Percentiles rank a stretch among this genome's conserved stretches.
phyloP scores from a whole-genome alignment of 2,329 filamentous ascomycete genomes.

The Diaporthe citriasiana region DNA sequence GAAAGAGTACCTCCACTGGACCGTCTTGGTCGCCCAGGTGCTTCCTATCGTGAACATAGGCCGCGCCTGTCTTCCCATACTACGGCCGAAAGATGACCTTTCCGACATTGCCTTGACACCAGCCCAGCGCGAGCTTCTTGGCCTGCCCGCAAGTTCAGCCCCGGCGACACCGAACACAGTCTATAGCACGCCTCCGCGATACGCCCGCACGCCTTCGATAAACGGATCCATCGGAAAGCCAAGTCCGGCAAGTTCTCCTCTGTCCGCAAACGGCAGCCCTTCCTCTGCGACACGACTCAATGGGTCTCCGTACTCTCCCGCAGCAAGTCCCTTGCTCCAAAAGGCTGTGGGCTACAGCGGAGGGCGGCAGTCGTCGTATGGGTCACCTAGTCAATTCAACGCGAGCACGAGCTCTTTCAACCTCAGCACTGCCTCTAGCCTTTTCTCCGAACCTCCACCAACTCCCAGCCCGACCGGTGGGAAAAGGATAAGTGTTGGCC shows the following conservation, averaged over 20 bases:
- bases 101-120: constrained; percentile 92
- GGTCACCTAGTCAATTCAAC: constrained; percentile 67
- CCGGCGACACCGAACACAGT: constrained; percentile 77
- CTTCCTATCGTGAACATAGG: constrained; percentile 79
- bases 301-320: constrained; percentile 62
- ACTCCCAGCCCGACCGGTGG: constrained; percentile 77
- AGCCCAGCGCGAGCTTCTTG: constrained; percentile 87
- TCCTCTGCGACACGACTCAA: constrained; percentile 49
- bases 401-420: constrained; percentile 61
- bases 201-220: constrained; percentile 80
- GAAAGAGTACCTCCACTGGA: constrained; percentile 58
- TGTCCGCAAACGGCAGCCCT: constrained; percentile 64
- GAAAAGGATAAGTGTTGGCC: constrained; percentile 79
- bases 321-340: constrained; percentile 72
- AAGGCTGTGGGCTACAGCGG: constrained; percentile 72
- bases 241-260: constrained; percentile 70
- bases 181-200: constrained; percentile 89
- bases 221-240: constrained; percentile 72
- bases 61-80: constrained; percentile 78
- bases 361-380: constrained; percentile 73
- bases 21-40: constrained; percentile 64
- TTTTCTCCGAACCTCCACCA: constrained; percentile 70
- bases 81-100: constrained; percentile 81
- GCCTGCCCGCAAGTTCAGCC: constrained; percentile 76
- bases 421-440: constrained; percentile 63